Conservation (phyloP, 2,329 filamentous ascomycete genomes). For the Colletotrichum caudatum region DNA sequence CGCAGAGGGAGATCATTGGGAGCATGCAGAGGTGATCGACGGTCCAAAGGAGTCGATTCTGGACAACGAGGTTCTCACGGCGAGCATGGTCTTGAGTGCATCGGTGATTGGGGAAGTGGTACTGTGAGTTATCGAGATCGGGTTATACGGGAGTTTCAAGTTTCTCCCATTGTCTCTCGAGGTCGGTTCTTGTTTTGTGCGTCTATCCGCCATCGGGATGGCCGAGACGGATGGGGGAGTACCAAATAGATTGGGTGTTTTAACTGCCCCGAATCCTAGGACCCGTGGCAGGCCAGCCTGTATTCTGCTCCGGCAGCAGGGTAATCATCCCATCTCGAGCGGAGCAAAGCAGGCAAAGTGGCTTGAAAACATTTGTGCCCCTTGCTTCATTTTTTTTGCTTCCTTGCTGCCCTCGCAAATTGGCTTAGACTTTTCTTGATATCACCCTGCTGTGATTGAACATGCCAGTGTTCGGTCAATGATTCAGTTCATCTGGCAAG, state of each 20-base stretch:
- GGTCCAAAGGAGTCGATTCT: background rate
- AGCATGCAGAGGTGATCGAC: conserved; percentile 63
- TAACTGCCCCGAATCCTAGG: conserved; percentile 12
- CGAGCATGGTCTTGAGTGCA: background rate
- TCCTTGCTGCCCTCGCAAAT: background rate
- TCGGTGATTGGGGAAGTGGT: background rate
- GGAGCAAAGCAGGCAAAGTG: conserved; percentile 7
- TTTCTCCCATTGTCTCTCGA: conserved; percentile 13
- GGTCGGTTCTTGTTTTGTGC: conserved; percentile 17
- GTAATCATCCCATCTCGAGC: conserved; percentile 1
- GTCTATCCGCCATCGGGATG: conserved; percentile 14
- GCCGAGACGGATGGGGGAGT: background rate
- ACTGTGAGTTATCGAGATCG: conserved; percentile 30
- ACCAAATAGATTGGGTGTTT: conserved; percentile 18
- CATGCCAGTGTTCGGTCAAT: background rate
- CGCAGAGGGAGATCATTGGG: conserved; percentile 88
- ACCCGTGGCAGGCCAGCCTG: background rate
- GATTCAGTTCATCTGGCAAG: background rate
- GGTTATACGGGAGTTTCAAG: conserved; percentile 16
- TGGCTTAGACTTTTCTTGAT: background rate
- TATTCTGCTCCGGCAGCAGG: conserved; percentile 4
- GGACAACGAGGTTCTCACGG: background rate
- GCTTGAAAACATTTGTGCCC: conserved; percentile 4
- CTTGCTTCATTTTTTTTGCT: background rate
- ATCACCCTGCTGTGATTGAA: background rate